These are phyloP conservation scores for Botrytis byssoidea DNA, from an alignment of 2,329 filamentous ascomycete species.

Conservation along the genomic window DNA sequence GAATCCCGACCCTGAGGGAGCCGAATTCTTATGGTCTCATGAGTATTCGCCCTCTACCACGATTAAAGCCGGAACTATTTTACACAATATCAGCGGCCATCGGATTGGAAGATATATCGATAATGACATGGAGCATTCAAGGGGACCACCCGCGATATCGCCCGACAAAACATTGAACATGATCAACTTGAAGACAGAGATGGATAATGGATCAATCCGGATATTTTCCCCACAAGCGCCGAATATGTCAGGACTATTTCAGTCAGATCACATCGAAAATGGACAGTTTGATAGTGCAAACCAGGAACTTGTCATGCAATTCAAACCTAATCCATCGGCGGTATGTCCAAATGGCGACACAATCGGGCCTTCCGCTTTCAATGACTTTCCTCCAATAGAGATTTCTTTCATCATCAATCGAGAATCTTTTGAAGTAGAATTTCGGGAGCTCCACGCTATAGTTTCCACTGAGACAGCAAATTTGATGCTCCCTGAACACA, in stretches of 20 bases:
- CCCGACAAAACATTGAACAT: background rate
- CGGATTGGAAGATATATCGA: background rate
- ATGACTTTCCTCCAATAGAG: slow-evolving; percentile 37
- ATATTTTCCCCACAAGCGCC: slow-evolving; percentile 32
- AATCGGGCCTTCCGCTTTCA: slow-evolving; percentile 29
- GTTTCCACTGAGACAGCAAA: slow-evolving; percentile 29
- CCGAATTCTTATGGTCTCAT: background rate
- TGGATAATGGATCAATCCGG: background rate
- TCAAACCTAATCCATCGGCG: slow-evolving; percentile 37
- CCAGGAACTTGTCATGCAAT: slow-evolving; percentile 30
- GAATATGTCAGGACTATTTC: slow-evolving; percentile 29
- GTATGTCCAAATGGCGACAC: slow-evolving; percentile 5
- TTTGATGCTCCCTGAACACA: slow-evolving; percentile 38
- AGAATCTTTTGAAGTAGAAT: slow-evolving; percentile 21
- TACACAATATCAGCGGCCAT: slow-evolving; percentile 11
- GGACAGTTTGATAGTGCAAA: background rate
- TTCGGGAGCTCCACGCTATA: slow-evolving; percentile 31
- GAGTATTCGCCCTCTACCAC: background rate
- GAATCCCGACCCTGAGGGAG: background rate
- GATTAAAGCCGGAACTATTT: slow-evolving; percentile 8
- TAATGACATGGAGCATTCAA: background rate
- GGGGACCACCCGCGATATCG: background rate
- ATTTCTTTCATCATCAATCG: slow-evolving; percentile 32
- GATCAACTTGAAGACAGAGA: background rate
- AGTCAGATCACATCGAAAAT: background rate